Evolutionary conservation across 257 asterid genomes (phyloP), one percentile per base, ranked within the genome.

Genomic region (Lycium barbarum): DNA sequence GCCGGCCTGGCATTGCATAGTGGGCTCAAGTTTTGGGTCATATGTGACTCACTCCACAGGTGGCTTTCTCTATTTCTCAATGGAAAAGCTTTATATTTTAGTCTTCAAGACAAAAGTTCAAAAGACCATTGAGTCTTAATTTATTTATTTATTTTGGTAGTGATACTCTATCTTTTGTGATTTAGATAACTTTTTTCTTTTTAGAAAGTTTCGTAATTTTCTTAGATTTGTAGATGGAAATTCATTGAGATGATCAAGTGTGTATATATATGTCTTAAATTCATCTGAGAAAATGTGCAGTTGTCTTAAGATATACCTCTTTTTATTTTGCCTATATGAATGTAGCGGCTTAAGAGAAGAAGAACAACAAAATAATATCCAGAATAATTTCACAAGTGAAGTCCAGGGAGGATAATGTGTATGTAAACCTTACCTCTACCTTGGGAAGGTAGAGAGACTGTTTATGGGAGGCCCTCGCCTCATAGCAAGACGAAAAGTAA

Each of bases 1-100:
- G 83, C 92, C 95, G 67, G 93, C 98, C 67, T 94, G 97, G 98
- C 98, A 92, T 84, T 94, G 98, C 85, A 91, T 94, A 0, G 98
- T 92, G 81, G 98, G 98, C 79, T 90, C 95, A 33, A 91, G 94
- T 86, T 94, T 94, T 71, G 98, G 98, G 18, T 92, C 98, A 81
- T 94, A 88, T 70, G 98, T 94, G 12, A 94, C 98, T 8, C 97
- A 92, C 43, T 84, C 98, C 45, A 92, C 94, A 0, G 95, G 98
- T 17, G 83, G 96, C 63, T 94, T 92, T 85, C 88, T 92, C 67
- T 94, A 94, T 87, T 94, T 94, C 89, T 88, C 93, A 0, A 90
- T 92, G 94, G 98, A 92, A 67, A 94, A 91, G 72, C 85, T 92
- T 17, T 91, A 90, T 87, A 87, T 94, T 68, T 83, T 93, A 84